Percentiles rank a stretch among this genome's conserved stretches.
phyloP scores from a whole-genome alignment of 805 yeast genomes.

The Metschnikowia kofuensis region DNA sequence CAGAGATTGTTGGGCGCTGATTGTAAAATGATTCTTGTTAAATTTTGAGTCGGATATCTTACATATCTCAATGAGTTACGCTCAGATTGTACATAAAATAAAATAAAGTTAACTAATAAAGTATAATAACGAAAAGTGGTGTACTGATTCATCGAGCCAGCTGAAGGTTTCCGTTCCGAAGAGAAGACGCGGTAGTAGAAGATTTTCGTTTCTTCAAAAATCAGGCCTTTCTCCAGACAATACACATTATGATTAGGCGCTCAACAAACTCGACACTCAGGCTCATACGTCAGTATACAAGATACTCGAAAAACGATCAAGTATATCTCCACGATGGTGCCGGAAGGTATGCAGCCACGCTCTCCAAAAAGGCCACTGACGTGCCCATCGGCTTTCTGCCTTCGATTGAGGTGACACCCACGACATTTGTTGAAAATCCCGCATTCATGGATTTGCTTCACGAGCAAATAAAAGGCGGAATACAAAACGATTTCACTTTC shows the following conservation, averaged over 20 bases:
- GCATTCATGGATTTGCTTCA: conserved; percentile 30
- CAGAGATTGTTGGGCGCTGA: too few species aligned
- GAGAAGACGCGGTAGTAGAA: too few species aligned
- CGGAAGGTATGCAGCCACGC: conserved; percentile 17
- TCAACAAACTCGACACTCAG: not conserved
- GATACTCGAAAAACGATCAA: conserved; percentile 10
- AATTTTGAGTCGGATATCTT: too few species aligned
- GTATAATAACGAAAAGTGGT: not conserved
- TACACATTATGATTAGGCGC: conserved; percentile 1
- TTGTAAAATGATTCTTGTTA: too few species aligned
- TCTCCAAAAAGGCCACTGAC: conserved; percentile 21
- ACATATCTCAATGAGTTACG: too few species aligned
- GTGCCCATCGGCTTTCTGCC: conserved; percentile 23
- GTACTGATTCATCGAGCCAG: not conserved
- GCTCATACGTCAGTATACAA: conserved; percentile 3
- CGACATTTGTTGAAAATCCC: conserved; percentile 24
- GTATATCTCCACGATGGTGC: conserved; percentile 15
- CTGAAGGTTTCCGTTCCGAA: too few species aligned
- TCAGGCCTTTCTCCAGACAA: not conserved
- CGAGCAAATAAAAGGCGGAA: conserved; percentile 22
- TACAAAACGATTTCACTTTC: conserved; percentile 46
- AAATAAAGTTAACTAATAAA: too few species aligned
- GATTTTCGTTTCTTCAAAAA: too few species aligned
- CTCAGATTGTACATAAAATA: too few species aligned
- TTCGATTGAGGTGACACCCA: conserved; percentile 18